Percentiles rank a stretch among this genome's conserved stretches.
Conservation (phyloP, 83 land plant genomes). For the Diphasiastrum complanatum region DNA sequence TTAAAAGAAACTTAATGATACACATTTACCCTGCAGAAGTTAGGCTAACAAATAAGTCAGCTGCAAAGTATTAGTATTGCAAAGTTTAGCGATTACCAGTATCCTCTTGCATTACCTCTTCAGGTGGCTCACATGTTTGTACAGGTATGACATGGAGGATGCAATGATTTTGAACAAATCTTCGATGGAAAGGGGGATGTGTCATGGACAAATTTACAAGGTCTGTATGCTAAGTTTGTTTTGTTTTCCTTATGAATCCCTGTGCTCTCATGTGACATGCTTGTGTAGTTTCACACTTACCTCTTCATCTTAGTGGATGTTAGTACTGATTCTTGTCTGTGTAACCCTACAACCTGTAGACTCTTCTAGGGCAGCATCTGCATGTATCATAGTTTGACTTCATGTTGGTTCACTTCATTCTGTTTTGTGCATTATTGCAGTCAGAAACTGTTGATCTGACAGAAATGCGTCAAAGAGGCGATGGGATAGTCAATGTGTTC, state of each 20-base stretch:
- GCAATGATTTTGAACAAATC: conserved; percentile 98
- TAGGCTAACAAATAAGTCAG: too few relatives aligned
- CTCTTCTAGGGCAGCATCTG: too few relatives aligned
- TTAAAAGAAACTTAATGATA: too few relatives aligned
- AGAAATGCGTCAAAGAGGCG: conserved; percentile 29
- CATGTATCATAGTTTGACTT: too few relatives aligned
- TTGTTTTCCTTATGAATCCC: not conserved
- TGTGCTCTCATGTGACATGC: not conserved
- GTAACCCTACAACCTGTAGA: too few relatives aligned
- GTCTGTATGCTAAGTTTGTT: conserved; percentile 29
- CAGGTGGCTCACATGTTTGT: conserved; percentile 6
- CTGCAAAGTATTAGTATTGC: too few relatives aligned
- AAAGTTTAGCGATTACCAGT: too few relatives aligned
- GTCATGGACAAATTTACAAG: conserved; percentile 91
- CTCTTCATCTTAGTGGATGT: not conserved
- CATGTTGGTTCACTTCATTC: too few relatives aligned
- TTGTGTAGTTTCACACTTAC: not conserved
- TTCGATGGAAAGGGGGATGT: conserved; percentile 88
- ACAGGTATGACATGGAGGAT: conserved; percentile 98
- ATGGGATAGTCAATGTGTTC: conserved; percentile 42
- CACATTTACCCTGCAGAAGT: too few relatives aligned
- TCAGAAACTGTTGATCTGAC: conserved; percentile 68
- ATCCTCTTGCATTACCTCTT: not conserved
- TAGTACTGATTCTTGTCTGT: too few relatives aligned
- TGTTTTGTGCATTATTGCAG: conserved; percentile 35